Evolutionary conservation across 2,329 filamentous ascomycete genomes (phyloP).

Genomic region (Xylaria arbuscula): DNA sequence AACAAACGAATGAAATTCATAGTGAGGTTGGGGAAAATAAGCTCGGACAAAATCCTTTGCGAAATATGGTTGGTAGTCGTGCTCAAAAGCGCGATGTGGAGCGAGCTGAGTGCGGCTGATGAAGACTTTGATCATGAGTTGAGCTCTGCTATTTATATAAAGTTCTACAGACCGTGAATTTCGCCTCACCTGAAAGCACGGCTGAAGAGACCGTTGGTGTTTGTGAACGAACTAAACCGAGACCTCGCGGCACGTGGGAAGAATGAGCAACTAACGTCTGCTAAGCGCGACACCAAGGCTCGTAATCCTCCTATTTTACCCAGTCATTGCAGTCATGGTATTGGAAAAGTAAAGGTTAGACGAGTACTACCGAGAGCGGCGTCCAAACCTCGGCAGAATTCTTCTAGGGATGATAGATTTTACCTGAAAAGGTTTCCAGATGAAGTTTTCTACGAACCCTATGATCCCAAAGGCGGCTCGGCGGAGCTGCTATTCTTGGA

Average conservation of each 20-base stretch:
- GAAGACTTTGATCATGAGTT: not conserved
- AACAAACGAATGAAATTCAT: not conserved
- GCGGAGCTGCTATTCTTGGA: conserved; percentile 32
- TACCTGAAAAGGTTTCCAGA: not conserved
- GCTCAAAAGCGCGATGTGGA: not conserved
- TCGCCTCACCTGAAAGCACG: conserved; percentile 26
- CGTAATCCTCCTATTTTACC: not conserved
- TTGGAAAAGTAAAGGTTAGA: not conserved
- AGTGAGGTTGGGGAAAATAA: conserved; percentile 5
- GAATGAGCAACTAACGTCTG: not conserved
- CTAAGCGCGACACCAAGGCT: conserved; percentile 7
- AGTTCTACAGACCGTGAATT: not conserved
- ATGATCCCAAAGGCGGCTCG: conserved; percentile 1
- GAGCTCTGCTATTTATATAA: not conserved
- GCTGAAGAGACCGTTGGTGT: conserved; percentile 18
- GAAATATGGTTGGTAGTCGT: not conserved
- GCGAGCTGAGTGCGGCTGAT: conserved; percentile 28
- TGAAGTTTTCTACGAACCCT: conserved; percentile 6
- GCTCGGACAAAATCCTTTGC: conserved; percentile 9
- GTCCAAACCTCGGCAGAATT: conserved; percentile 7
- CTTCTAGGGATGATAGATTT: not conserved
- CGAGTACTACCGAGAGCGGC: not conserved
- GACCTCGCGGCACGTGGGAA: conserved; percentile 30
- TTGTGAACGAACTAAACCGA: conserved; percentile 25
- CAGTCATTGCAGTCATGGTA: conserved; percentile 1